Percentiles rank a stretch among this genome's conserved stretches.
Conservation (phyloP, 2,329 filamentous ascomycete species). For the Xenoacremonium recifei region DNA sequence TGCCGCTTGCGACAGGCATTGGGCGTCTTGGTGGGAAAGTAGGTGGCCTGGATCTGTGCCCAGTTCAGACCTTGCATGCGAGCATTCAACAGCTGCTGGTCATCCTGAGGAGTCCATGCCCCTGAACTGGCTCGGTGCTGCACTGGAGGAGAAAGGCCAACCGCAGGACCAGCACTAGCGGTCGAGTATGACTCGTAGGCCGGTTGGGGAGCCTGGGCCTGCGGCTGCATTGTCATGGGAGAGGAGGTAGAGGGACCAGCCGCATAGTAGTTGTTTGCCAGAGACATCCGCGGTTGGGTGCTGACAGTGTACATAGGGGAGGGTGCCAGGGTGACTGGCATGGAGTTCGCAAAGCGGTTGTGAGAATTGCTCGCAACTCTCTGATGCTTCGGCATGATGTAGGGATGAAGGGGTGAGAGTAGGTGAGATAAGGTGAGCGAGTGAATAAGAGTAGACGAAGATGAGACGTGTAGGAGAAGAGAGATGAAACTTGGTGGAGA, state of each 20-base stretch:
- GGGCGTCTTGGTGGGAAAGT: conserved; percentile 75
- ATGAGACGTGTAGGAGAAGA: conserved; percentile 10
- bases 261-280: conserved; percentile 40
- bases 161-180: conserved; percentile 31
- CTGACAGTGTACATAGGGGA: conserved; percentile 43
- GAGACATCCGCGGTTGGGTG: conserved; percentile 39
- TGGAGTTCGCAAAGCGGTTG: conserved; percentile 26
- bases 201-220: conserved; percentile 33
- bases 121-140: conserved; percentile 58
- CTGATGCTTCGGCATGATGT: conserved; percentile 47
- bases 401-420: too few relatives aligned
- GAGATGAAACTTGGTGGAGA: conserved; percentile 6
- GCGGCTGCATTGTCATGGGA: conserved; percentile 29
- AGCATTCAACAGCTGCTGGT: conserved; percentile 69
- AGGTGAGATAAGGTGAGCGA: conserved; percentile 13
- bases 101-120: conserved; percentile 73
- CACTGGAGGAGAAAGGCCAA: conserved; percentile 39
- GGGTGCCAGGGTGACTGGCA: conserved; percentile 41
- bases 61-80: conserved; percentile 78
- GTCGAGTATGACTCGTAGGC: conserved; percentile 42
- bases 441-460: conserved; percentile 10
- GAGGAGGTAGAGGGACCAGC: conserved; percentile 34
- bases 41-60: conserved; percentile 72
- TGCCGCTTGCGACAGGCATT: conserved; percentile 90
- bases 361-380: conserved; percentile 37